Base-by-base conservation (phyloP, 257 asterid genomes). In the Gentiana macrophylla region DNA sequence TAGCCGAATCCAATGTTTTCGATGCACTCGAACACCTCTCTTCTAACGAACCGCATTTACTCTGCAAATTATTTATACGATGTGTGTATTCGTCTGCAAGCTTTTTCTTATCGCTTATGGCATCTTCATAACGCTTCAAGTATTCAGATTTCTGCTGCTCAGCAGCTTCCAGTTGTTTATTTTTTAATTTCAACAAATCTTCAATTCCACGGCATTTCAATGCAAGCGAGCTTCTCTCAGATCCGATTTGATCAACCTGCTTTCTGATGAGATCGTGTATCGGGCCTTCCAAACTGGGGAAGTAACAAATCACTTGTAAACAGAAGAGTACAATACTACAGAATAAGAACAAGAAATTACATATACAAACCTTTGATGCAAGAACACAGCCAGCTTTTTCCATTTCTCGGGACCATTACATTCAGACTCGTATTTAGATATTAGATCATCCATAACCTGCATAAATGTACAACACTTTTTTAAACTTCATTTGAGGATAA, bases 401-500 rank as follows among this genome's bases (percentile, higher is more conserved):
- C 97, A 89, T 74, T 92, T 92, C 64, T 86, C 99, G 11, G 99
- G 99, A 69, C 99, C 99, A 62, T 92, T 92, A 67, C 91, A 83
- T 59, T 79, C 71, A 43, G 81, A 70, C 55, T 92, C 99, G 52
- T 88, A 92, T 68, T 88, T 84, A 58, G 89, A 71, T 63, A 88
- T 60, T 44, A 82, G 90, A 33, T 76, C 83, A 75, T 92, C 94
- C 71, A 92, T 82, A 60, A 84, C 87, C 99, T 92, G 83, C 44
- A 72, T 50, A 52, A 60, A 41, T 7, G 46, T 10, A 10, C 6
- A 10, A 41, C 46, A 41, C 46, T 5, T 41, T 24, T 24, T 24
- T 24, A 24, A 24, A 24, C 24, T 24, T 24, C 24, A 0, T 24
- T 24, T 24, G 24, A 24, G 24, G 24, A 24, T 24, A 24, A 24